Base-by-base conservation (phyloP, 805 yeast species). In the Spathaspora passalidarum region DNA sequence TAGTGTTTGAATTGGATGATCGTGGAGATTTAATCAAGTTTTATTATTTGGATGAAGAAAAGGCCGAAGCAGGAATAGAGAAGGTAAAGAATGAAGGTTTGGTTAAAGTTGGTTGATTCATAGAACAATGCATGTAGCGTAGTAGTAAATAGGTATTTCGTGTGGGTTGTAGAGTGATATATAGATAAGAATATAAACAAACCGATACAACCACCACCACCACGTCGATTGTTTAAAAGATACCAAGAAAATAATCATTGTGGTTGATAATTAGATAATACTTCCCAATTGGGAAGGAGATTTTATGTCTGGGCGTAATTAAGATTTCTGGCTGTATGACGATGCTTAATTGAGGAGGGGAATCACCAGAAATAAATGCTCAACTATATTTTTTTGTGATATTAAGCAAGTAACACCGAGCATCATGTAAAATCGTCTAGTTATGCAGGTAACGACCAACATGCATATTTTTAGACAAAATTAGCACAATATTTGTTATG, bases 41-140 rank as follows among this genome's bases (percentile, higher is more conserved):
- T 50, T 68, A 72, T 49, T 72, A 72, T 50, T 57, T 72, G 44
- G 75, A 72, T 52, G 57, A 65, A 45, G 75, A 68, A 46, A 55
- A 65, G 47, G 77, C 77, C 1, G 52, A 60, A 40, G 52, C 54
- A 49, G 69, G 72, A 1, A 71, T 72, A n/a, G 68, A 57, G 34
- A 65, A 62, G 50, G 71, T 63, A 4, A 53, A 54, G 21, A 61
- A 59, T 35, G 65, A 63, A 50, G 66, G 66, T n/a, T 50, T 55
- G 29, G 48, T 56, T 16, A 46, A 40, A 40, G 43, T 22, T 40
- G 17, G 16, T 29, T 29, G 34, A n/a, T 29, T 10, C 13, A 25
- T 10, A 25, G 3, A 7, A 25, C 29, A 25, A 29, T 29, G 34
- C 14, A 13, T 26, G 13, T 26, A 13, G 14, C 14, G 34, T 29